Percentiles rank a stretch among this genome's conserved stretches.
Evolutionary conservation across 805 yeast species (phyloP).

Genomic region (Danielia reshetovae): DNA sequence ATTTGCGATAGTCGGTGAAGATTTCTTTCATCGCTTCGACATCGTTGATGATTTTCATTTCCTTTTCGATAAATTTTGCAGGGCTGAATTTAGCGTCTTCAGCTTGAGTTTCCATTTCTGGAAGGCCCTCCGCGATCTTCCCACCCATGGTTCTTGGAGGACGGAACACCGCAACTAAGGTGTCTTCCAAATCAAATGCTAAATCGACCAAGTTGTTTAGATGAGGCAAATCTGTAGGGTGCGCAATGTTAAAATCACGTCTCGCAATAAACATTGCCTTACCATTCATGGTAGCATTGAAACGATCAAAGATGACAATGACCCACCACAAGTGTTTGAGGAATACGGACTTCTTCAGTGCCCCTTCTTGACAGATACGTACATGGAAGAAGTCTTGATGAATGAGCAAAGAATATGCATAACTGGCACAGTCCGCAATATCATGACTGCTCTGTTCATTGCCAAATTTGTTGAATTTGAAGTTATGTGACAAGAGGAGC

Average conservation of each 20-base stretch:
- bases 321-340: conserved; percentile 19
- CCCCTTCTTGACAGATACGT: conserved; percentile 8
- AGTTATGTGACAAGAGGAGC: conserved; percentile 17
- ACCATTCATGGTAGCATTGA: conserved; percentile 14
- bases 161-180: conserved; percentile 12
- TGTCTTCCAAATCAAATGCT: conserved; percentile 15
- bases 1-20: not conserved
- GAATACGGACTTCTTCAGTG: conserved; percentile 11
- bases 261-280: conserved; percentile 15
- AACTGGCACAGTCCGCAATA: conserved; percentile 16
- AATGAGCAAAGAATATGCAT: conserved; percentile 17
- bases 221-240: conserved; percentile 10
- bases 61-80: conserved; percentile 7
- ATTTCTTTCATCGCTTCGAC: conserved; percentile 1
- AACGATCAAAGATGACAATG: conserved; percentile 17
- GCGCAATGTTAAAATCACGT: conserved; percentile 14
- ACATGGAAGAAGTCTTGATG: conserved; percentile 17
- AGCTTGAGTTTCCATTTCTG: conserved; percentile 6
- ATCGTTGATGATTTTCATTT: conserved; percentile 5
- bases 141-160: conserved; percentile 7
- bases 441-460: conserved; percentile 22
- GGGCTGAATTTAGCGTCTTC: conserved; percentile 15
- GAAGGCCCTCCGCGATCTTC: conserved; percentile 1
- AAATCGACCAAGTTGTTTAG: conserved; percentile 10
- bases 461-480: conserved; percentile 18